Evolutionary conservation across 164 flowering plant genomes (phyloP), one percentile per base, ranked within the genome.

Genomic region (Kingdonia uniflora): DNA sequence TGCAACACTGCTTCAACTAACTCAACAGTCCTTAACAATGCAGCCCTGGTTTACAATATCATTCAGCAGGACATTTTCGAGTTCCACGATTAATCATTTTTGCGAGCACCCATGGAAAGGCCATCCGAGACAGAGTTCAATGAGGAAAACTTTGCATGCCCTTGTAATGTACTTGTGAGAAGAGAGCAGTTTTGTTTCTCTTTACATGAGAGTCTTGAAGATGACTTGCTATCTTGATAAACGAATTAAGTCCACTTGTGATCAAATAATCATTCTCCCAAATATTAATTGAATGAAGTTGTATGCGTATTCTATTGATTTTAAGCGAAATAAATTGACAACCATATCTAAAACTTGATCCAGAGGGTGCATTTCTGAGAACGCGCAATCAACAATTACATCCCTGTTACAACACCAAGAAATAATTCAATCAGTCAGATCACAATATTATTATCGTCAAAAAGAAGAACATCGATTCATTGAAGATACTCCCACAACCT

Each of bases 1-100:
- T 17, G 17, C 46, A 23, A 56, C 38, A 39, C 24, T 47, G 43
- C 26, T 38, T 49, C 56, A 48, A 42, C 19, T 35, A 17, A 20
- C 38, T 52, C 47, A 51, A 25, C 39, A 52, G 57, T 29, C 4
- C 19, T 43, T 6, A 43, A 43, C 2, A 43, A 2, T 43, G 47
- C 2, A 43, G 1, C 35, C 35, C 35, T 29, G 6, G 8, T 29
- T 29, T 29, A 29, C 35, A n/a, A n/a, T n/a, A n/a, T 56, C 39
- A 63, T 21, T 56, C 60, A 56, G 26, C 56, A 38, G 54, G 40
- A 26, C 56, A 60, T 22, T 22, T 49, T 42, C 37, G 20, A 43
- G 47, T 59, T 41, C 51, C 51, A 52, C 26, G 37, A 54, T 60
- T 29, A 64, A 68, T 56, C 63, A 57, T 64, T 46, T 52, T 60